Percentiles rank a stretch among this genome's conserved stretches.
These are phyloP conservation scores for Cladophialophora yegresii DNA, from an alignment of 2,329 filamentous ascomycete genomes.

Conservation along the genomic window DNA sequence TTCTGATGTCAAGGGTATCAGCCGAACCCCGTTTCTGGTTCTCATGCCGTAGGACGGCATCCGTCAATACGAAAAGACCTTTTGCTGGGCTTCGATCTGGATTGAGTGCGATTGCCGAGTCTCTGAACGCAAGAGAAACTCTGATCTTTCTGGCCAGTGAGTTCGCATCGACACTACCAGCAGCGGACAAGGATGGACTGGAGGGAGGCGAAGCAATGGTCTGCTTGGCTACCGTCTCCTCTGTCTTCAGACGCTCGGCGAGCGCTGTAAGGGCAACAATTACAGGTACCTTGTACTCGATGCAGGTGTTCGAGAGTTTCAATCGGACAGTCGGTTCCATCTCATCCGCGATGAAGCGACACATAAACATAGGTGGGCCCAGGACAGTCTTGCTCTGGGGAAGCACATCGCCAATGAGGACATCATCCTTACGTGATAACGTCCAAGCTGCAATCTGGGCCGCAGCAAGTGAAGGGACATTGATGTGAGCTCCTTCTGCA, in stretches of 20 bases:
- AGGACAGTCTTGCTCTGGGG: constrained; percentile 41
- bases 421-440: constrained; percentile 66
- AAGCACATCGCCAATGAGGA: constrained; percentile 68
- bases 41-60: constrained; percentile 69
- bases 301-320: constrained; percentile 76
- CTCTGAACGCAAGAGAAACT: constrained; percentile 65
- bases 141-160: constrained; percentile 54
- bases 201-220: constrained; percentile 59
- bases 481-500: constrained; percentile 76
- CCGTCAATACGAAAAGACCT: constrained; percentile 73
- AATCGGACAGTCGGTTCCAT: constrained; percentile 88
- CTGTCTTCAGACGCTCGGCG: constrained; percentile 64
- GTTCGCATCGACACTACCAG: constrained; percentile 20
- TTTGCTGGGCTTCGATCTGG: constrained; percentile 75
- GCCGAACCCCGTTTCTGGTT: constrained; percentile 66
- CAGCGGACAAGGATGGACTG: constrained; percentile 30
- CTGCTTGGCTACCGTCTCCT: constrained; percentile 58
- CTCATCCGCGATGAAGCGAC: constrained; percentile 88
- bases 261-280: constrained; percentile 77
- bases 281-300: constrained; percentile 88
- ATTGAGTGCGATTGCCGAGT: constrained; percentile 82
- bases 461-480: constrained; percentile 78
- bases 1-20: constrained; percentile 69
- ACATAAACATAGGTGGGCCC: constrained; percentile 70
- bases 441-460: constrained; percentile 68